phyloP scores from a whole-genome alignment of 164 flowering plant species.

The Magnolia officinalis region DNA sequence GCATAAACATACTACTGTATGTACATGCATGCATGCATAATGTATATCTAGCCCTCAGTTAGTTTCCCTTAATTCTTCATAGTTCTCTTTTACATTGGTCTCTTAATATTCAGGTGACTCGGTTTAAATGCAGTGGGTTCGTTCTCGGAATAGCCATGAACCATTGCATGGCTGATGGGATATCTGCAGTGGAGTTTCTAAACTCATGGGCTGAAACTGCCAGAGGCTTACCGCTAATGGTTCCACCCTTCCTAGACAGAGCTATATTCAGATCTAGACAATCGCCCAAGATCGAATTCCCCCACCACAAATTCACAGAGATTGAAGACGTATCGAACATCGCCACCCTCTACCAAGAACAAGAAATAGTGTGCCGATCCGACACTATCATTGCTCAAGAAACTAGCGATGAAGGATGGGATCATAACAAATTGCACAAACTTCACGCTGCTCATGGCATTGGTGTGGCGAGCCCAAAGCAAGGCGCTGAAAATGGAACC shows the following conservation, averaged over 20 bases:
- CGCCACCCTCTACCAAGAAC: slow-evolving; percentile 5
- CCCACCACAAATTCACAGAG: slow-evolving; percentile 12
- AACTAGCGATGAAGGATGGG: slow-evolving; percentile 15
- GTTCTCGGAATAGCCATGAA: slow-evolving; percentile 17
- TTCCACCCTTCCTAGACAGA: slow-evolving; percentile 16
- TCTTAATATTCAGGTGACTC: slow-evolving; percentile 18
- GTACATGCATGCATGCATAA: background rate
- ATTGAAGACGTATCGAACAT: slow-evolving; percentile 14
- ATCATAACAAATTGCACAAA: slow-evolving; percentile 12
- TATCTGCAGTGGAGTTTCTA: slow-evolving; percentile 20
- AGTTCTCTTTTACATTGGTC: background rate
- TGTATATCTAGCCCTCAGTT: background rate
- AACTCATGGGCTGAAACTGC: slow-evolving; percentile 33
- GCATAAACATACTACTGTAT: slow-evolving; percentile 1
- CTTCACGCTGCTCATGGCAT: slow-evolving; percentile 18
- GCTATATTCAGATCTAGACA: slow-evolving; percentile 14
- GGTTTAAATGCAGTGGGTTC: slow-evolving; percentile 29
- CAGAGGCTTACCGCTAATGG: slow-evolving; percentile 15
- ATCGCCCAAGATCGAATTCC: slow-evolving; percentile 11
- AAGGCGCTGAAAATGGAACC: slow-evolving; percentile 18
- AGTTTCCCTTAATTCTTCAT: too few species aligned
- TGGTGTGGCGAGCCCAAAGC: slow-evolving; percentile 20
- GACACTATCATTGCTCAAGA: slow-evolving; percentile 9
- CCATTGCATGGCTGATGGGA: slow-evolving; percentile 27
- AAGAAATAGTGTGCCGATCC: slow-evolving; percentile 5